phyloP scores from a whole-genome alignment of 768 basidiomycete genomes.

The Leucosporidium creatinivorum region DNA sequence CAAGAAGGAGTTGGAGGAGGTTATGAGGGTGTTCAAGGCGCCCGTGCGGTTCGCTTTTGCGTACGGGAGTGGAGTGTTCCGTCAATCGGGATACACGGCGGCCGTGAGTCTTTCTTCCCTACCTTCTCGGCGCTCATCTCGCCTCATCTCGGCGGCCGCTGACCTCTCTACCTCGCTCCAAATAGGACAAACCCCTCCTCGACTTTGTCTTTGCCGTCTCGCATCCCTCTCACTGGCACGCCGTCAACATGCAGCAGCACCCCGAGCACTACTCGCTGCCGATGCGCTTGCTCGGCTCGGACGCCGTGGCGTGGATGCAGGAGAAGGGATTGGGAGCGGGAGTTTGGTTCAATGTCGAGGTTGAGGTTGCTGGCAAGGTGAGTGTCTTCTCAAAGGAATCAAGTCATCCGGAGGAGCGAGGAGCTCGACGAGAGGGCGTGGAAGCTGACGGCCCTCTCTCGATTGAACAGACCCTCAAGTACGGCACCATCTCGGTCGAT shows the following conservation, averaged over 20 bases:
- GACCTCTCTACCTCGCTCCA: background rate
- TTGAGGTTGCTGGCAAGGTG: conserved; percentile 75
- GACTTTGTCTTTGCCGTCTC: conserved; percentile 97
- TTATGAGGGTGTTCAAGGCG: conserved; percentile 72
- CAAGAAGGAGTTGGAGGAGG: conserved; percentile 53
- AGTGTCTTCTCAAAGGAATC: no score
- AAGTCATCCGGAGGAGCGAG: no score
- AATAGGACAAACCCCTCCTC: conserved; percentile 63
- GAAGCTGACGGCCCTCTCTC: background rate
- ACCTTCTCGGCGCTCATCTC: background rate
- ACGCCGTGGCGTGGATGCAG: conserved; percentile 71
- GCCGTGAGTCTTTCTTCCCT: conserved; percentile 15
- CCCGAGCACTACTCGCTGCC: conserved; percentile 86
- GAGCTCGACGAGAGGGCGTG: no score
- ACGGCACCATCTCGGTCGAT: conserved; percentile 88
- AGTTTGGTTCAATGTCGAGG: conserved; percentile 92
- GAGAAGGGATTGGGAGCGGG: conserved; percentile 55
- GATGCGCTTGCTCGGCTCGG: conserved; percentile 73
- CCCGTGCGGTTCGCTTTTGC: conserved; percentile 96
- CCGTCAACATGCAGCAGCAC: conserved; percentile 85
- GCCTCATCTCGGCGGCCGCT: background rate
- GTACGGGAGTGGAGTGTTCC: conserved; percentile 92
- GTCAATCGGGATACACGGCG: conserved; percentile 67
- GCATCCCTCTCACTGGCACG: conserved; percentile 87
- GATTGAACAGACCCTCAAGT: conserved; percentile 71